Conservation (phyloP, 495 filamentous ascomycete genomes). For the Pyronema omphalodes region DNA sequence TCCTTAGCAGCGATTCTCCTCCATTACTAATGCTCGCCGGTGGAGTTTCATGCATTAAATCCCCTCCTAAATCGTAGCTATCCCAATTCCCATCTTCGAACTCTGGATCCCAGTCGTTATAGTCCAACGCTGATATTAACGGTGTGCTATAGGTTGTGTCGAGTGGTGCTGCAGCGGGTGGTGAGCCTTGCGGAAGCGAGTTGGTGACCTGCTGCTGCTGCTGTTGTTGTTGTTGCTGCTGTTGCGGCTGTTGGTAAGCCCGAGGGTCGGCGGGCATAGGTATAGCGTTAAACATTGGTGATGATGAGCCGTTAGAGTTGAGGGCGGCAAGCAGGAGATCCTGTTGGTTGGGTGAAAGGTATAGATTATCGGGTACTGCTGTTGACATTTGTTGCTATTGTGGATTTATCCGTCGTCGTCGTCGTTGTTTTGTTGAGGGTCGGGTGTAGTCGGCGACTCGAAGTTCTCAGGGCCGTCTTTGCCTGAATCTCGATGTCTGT, state of each 20-base stretch:
- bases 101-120: conserved; percentile 35
- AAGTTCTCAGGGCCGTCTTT: too few relatives aligned
- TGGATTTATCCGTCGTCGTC: too few relatives aligned
- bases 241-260: neutral
- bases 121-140: conserved; percentile 55
- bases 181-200: conserved; percentile 18
- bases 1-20: conserved; percentile 25
- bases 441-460: too few relatives aligned
- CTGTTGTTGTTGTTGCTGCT: conserved; percentile 10
- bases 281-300: conserved; percentile 22
- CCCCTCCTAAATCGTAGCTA: conserved; percentile 34
- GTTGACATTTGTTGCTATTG: neutral
- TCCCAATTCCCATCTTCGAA: conserved; percentile 46
- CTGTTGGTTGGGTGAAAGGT: conserved; percentile 73
- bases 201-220: conserved; percentile 13
- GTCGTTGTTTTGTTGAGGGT: too few relatives aligned
- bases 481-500: too few relatives aligned
- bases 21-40: conserved; percentile 28
- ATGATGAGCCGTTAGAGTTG: conserved; percentile 43
- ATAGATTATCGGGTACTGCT: conserved; percentile 25
- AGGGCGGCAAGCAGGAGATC: conserved; percentile 74
- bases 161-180: conserved; percentile 13
- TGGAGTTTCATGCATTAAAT: conserved; percentile 6
- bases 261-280: conserved; percentile 23
- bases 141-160: conserved; percentile 44